Base-by-base conservation (phyloP, 2,329 filamentous ascomycete species). In the Monosporascus sp. region DNA sequence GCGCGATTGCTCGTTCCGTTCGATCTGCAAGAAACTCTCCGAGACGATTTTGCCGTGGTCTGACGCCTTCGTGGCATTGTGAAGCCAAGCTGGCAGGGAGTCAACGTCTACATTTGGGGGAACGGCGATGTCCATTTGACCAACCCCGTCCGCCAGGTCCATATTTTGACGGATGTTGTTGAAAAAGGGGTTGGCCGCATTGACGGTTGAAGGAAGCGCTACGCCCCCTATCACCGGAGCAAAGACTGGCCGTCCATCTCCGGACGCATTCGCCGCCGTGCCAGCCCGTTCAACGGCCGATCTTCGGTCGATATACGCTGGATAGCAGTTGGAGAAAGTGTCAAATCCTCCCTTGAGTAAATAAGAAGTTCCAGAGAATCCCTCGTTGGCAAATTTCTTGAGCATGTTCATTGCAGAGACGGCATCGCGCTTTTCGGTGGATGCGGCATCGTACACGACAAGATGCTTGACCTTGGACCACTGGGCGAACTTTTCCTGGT, bases 101-200 rank as follows among this genome's bases (percentile, higher is more conserved):
- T 78, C 72, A 38, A 70, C 65, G 34, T 77, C 70, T 8, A 82
- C 59, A n/a, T 69, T 74, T 2, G 67, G 42, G 0, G 80, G 80
- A 8, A 80, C 65, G 2, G 67, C 62, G 6, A 84, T 66, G n/a
- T 84, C 79, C 62, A 85, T 84, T 62, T 96, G 92, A 0, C 94
- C 94, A 11, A 97, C 93, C 20, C 94, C 94, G 60, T 90, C 91
- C 34, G 95, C 87, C 18, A 99, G 77, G 65, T 97, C 94, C 83
- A 95, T 93, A 58, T 97, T 96, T 68, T 97, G 94, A 44, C 94
- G 85, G 62, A 99, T 97, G 59, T 97, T 97, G 56, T 85, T 85
- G 69, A 97, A 97, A 74, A 99, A 97, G 0, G 93, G 92, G 62
- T 95, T 96, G 0, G 84, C 79, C 1, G 83, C 82, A 54, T 84